Evolutionary conservation across 176 grass and related monocot genomes (phyloP).

Genomic region (Phoenix dactylifera): DNA sequence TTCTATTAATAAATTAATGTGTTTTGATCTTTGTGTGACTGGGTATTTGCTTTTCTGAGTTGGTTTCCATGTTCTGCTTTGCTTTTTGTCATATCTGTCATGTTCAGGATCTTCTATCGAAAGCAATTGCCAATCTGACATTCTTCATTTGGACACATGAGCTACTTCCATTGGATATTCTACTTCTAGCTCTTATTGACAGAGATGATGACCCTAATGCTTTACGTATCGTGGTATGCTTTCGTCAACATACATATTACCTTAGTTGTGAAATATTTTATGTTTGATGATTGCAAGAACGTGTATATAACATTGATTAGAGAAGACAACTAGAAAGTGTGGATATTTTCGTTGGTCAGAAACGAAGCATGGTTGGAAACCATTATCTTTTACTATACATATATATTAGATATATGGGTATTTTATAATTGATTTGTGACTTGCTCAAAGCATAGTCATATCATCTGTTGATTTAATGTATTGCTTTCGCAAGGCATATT

Average conservation of each 20-base stretch:
- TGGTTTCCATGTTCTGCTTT: slow-evolving; percentile 2
- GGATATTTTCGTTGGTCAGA: too few relatives aligned
- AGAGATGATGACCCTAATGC: slow-evolving; percentile 93
- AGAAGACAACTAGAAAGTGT: too few relatives aligned
- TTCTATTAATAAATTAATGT: slow-evolving; percentile 14
- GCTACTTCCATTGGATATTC: slow-evolving; percentile 88
- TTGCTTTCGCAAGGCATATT: too few relatives aligned
- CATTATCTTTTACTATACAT: too few relatives aligned
- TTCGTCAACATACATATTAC: slow-evolving; percentile 1
- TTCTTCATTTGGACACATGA: slow-evolving; percentile 97
- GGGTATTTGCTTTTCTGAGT: slow-evolving; percentile 18
- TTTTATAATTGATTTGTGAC: too few relatives aligned
- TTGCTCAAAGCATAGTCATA: too few relatives aligned
- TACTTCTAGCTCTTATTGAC: slow-evolving; percentile 91
- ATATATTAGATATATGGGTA: too few relatives aligned
- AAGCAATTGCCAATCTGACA: slow-evolving; percentile 77
- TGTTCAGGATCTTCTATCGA: slow-evolving; percentile 72
- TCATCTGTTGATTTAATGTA: too few relatives aligned
- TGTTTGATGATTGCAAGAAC: too few relatives aligned
- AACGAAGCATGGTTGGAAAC: too few relatives aligned
- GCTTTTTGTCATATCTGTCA: slow-evolving; percentile 15
- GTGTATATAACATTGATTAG: too few relatives aligned
- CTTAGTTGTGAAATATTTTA: too few relatives aligned
- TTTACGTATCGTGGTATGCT: slow-evolving; percentile 78
- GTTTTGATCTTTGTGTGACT: not conserved